phyloP scores from a whole-genome alignment of 306 rosid genomes.

The Nissolia schottii region DNA sequence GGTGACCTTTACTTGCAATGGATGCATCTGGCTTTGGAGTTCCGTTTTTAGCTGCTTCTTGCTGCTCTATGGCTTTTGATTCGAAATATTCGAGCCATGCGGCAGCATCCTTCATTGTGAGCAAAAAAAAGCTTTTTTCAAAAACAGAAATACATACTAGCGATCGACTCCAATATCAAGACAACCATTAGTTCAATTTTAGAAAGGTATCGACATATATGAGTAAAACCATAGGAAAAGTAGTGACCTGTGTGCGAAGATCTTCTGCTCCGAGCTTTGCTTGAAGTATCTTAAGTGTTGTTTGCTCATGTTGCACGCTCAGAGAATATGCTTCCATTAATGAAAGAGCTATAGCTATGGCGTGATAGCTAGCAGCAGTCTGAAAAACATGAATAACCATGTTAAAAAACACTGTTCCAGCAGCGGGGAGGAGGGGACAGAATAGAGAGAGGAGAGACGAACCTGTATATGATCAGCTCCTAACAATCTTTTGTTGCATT shows the following conservation, averaged over 20 bases:
- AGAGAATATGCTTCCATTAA: constrained; percentile 96
- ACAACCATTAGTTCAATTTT: neutral
- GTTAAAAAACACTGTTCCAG: constrained; percentile 3
- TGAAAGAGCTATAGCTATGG: constrained; percentile 97
- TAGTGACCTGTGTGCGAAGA: constrained; percentile 89
- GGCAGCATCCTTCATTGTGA: constrained; percentile 73
- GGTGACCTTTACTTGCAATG: constrained; percentile 99
- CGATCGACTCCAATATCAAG: neutral
- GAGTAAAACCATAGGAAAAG: neutral
- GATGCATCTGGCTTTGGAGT: constrained; percentile 87
- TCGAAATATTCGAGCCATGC: constrained; percentile 98
- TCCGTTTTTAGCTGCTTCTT: constrained; percentile 92
- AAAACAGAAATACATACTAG: neutral
- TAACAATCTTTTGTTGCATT: constrained; percentile 88
- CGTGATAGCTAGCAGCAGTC: constrained; percentile 99
- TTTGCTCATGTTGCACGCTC: constrained; percentile 96
- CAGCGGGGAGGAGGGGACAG: neutral
- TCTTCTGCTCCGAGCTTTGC: constrained; percentile 84
- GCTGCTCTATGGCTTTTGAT: constrained; percentile 92
- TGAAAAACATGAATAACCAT: constrained; percentile 25
- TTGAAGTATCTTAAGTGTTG: constrained; percentile 87
- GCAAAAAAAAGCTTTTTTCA: neutral
- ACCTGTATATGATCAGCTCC: constrained; percentile 99
- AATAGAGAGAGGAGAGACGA: neutral
- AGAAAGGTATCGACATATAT: neutral